phyloP scores from a whole-genome alignment of 169 alveolate genomes.

The Fabrea salina region DNA sequence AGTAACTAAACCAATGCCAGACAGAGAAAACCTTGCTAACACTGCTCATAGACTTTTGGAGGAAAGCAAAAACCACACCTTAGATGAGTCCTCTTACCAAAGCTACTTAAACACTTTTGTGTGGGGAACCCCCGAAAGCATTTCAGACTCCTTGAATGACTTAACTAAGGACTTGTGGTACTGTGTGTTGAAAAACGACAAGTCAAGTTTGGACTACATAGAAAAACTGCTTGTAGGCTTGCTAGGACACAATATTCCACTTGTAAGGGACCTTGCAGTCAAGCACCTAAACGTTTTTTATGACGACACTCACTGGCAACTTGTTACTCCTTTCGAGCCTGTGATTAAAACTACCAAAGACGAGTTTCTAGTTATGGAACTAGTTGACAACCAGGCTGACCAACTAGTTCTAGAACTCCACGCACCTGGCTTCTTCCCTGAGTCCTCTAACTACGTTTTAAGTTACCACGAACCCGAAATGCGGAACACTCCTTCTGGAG shows the following conservation, averaged over 20 bases:
- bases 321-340: conserved; percentile 57
- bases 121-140: conserved; percentile 17
- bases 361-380: conserved; percentile 16
- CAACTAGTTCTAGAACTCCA: conserved; percentile 44
- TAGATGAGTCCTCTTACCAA: conserved; percentile 31
- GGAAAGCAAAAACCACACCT: background rate
- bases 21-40: conserved; percentile 20
- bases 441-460: conserved; percentile 31
- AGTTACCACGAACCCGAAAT: conserved; percentile 57
- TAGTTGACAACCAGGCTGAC: background rate
- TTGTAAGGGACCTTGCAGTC: conserved; percentile 72
- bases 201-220: conserved; percentile 47
- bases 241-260: conserved; percentile 74
- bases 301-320: conserved; percentile 83
- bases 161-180: conserved; percentile 42
- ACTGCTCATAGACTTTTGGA: conserved; percentile 27
- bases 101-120: conserved; percentile 35
- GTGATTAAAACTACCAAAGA: conserved; percentile 46
- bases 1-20: background rate
- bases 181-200: conserved; percentile 42
- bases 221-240: conserved; percentile 77
- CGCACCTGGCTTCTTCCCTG: conserved; percentile 52
- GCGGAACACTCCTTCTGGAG: conserved; percentile 43
- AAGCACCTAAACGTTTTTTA: conserved; percentile 69
- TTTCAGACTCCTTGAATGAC: conserved; percentile 25